Base-by-base conservation (phyloP, 1,284 basidiomycete species). In the Ustilago lituana region DNA sequence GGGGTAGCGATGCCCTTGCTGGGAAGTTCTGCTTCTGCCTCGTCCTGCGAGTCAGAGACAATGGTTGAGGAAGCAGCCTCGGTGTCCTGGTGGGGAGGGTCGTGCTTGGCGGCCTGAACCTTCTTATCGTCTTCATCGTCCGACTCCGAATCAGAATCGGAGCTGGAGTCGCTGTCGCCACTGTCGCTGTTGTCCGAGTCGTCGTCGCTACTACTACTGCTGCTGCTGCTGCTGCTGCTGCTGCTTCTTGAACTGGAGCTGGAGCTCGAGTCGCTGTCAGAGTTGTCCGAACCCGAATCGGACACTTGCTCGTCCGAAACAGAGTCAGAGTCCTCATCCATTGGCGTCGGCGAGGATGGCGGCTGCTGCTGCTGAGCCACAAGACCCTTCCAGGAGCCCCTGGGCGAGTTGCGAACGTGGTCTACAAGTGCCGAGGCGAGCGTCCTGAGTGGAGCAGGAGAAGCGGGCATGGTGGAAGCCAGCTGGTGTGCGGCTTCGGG, bases 381-480 rank as follows among this genome's bases (percentile, higher is more conserved):
- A 17, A 69, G 36, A 26, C 66, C 66, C 9, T 60, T 60, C 66
- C 66, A 69, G 14, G 66, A 63, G 3, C 48, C 27, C 27, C 66
- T 49, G 14, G 66, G 66, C 9, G 66, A 63, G 39, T 69, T 63
- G 10, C 66, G 52, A 8, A 69, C 60, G 36, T 69, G 66, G 27
- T 69, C 60, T 26, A 69, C 49, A 23, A 69, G 47, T 12, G 66
- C 66, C 9, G 66, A 64, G 12, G 66, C 66, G 31, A 69, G 49
- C 5, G 60, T 63, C 23, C 56, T 35, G 1, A 60, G 60, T 12
- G 65, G 59, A 8, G 53, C 58, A 14, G 64, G 57, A 1, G 59
- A 57, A 22, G 48, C 41, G n/a, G 60, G 66, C 43, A 69, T 31
- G 5, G 55, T 40, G 5, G 43, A 17, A n/a, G 66, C 66, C 4